phyloP scores from a whole-genome alignment of 2,329 filamentous ascomycete genomes.

The Mycosphaerella sp. region DNA sequence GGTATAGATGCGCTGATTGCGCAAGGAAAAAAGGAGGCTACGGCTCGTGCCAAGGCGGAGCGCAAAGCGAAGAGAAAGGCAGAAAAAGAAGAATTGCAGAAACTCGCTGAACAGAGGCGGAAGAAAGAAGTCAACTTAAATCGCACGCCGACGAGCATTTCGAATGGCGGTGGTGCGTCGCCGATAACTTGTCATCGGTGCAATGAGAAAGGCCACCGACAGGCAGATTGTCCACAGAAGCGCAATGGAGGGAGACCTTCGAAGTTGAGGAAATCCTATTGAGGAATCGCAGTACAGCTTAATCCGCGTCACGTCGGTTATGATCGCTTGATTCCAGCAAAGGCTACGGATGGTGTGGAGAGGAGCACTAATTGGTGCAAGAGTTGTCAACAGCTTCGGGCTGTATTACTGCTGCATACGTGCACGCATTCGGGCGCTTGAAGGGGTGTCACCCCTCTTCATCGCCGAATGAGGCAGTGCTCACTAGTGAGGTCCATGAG shows the following conservation, averaged over 20 bases:
- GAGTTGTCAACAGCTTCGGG: too few species aligned
- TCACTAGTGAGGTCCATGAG: too few species aligned
- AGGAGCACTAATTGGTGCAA: too few species aligned
- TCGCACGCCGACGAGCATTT: slow-evolving; percentile 45
- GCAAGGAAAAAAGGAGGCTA: slow-evolving; percentile 41
- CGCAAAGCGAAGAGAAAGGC: slow-evolving; percentile 44
- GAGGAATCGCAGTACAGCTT: background rate
- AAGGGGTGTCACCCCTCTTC: too few species aligned
- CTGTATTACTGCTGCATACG: too few species aligned
- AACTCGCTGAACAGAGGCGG: slow-evolving; percentile 53
- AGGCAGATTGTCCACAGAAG: slow-evolving; percentile 48
- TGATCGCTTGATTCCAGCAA: too few species aligned
- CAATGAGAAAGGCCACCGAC: slow-evolving; percentile 55
- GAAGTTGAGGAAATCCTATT: slow-evolving; percentile 12
- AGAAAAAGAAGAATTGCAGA: slow-evolving; percentile 44
- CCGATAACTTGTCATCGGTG: slow-evolving; percentile 55
- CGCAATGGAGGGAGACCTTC: slow-evolving; percentile 8
- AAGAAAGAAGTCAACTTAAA: slow-evolving; percentile 64
- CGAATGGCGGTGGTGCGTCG: slow-evolving; percentile 33
- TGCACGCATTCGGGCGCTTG: too few species aligned
- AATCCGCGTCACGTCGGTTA: too few species aligned
- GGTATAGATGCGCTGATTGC: slow-evolving; percentile 40
- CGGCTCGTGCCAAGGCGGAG: slow-evolving; percentile 38
- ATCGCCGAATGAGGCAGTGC: too few species aligned
- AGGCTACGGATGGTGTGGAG: too few species aligned